These are phyloP conservation scores for Stachybotrys chartarum DNA, from an alignment of 2,329 filamentous ascomycete genomes.

Conservation along the genomic window DNA sequence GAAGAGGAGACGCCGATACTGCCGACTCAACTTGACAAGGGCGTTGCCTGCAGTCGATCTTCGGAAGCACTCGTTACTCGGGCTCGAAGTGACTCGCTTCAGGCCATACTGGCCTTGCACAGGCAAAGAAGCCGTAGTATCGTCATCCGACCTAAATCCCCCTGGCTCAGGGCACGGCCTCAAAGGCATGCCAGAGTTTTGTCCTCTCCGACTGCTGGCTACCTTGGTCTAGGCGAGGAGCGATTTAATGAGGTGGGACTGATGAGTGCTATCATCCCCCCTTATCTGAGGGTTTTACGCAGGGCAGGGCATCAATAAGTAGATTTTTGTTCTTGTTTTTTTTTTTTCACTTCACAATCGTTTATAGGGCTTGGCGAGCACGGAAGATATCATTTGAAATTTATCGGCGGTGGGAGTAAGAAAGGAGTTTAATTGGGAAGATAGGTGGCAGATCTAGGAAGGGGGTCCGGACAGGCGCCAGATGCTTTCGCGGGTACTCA, in stretches of 20 bases:
- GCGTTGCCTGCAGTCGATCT: background rate
- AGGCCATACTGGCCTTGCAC: background rate
- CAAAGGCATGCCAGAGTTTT: constrained; percentile 11
- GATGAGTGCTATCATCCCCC: constrained; percentile 16
- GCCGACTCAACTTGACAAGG: background rate
- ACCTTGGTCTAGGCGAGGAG: constrained; percentile 16
- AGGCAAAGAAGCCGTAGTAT: background rate
- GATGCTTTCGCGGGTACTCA: background rate
- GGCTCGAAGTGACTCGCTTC: background rate
- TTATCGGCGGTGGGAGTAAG: background rate
- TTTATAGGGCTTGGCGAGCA: background rate
- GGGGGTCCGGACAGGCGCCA: background rate
- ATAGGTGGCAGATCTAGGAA: background rate
- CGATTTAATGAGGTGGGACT: constrained; percentile 16
- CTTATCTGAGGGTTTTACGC: constrained; percentile 13
- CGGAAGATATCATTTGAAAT: background rate
- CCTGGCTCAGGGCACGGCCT: background rate
- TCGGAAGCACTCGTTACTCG: background rate
- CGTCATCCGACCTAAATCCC: background rate
- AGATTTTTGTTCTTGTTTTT: background rate
- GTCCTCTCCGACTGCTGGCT: constrained; percentile 13
- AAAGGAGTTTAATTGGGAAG: background rate
- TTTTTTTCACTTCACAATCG: background rate
- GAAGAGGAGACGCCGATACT: background rate
- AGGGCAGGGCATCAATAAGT: background rate